phyloP scores from a whole-genome alignment of 139 green algal species.

The Marvania coccoides region DNA sequence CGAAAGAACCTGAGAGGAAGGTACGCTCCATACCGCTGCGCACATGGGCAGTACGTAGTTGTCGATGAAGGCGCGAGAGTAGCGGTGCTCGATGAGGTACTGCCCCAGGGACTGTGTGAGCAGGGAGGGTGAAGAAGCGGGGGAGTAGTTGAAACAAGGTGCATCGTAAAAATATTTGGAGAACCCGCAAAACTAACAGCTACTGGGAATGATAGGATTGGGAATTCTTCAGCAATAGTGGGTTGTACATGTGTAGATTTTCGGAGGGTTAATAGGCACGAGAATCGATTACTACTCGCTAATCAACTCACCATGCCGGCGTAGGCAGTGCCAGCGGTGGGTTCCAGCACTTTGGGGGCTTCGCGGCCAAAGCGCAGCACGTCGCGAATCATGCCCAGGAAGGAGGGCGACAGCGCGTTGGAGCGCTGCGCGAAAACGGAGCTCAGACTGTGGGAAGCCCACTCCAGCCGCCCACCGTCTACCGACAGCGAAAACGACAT shows the following conservation, averaged over 20 bases:
- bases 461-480: conserved; percentile 77
- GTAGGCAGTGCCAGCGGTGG: not conserved
- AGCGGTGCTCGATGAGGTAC: conserved; percentile 65
- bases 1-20: conserved; percentile 60
- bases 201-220: too few relatives aligned
- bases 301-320: conserved; percentile 7
- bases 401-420: conserved; percentile 62
- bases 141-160: too few relatives aligned
- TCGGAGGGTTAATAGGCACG: too few relatives aligned
- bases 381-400: conserved; percentile 82
- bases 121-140: too few relatives aligned
- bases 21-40: conserved; percentile 90
- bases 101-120: conserved; percentile 65
- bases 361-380: conserved; percentile 81
- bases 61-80: conserved; percentile 59
- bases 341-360: conserved; percentile 59
- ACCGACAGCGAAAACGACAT: conserved; percentile 92
- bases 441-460: conserved; percentile 71
- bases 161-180: too few relatives aligned
- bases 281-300: too few relatives aligned
- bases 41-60: conserved; percentile 95
- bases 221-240: too few relatives aligned
- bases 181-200: too few relatives aligned
- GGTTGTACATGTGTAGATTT: too few relatives aligned
- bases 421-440: conserved; percentile 76